Evolutionary conservation across 306 rosid genomes (phyloP), one percentile per base, ranked within the genome.

Genomic region (Rosa lucieae): DNA sequence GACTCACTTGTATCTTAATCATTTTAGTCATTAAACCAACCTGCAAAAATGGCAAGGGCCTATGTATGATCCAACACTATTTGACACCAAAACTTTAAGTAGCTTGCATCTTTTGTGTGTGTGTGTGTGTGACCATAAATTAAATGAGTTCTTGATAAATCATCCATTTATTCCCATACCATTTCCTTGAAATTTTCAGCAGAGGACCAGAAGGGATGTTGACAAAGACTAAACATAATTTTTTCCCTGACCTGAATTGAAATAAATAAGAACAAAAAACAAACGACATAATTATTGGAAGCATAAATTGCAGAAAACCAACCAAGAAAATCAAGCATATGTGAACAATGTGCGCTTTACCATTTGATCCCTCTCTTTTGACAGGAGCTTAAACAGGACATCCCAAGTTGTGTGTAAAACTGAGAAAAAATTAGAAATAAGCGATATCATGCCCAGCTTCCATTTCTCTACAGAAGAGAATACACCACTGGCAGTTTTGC

Each of bases 131-230:
- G 18, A 72, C 46, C 15, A 52, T 18, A 52, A 52, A 32, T 17
- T 23, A 73, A 23, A 47, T 8, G 48, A 52, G 49, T 51, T 55
- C 37, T 74, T 32, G 71, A 48, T 59, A n/a, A 56, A 56, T 62
- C 29, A 72, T 80, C 78, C 52, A 18, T 76, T 77, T 35, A 62
- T 70, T 84, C 70, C 11, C 83, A 48, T 93, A 94, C 98, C 98
- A 90, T 81, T 78, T 87, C 85, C 56, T 79, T 55, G 80, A 92
- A 79, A 77, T 83, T 89, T 84, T 87, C 77, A 75, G 85, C 75
- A 81, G 92, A 85, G 18, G 96, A 78, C 98, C 97, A 89, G 74
- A 78, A 80, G 63, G 92, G 90, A 80, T 89, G 89, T 82, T 82
- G 89, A 84, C 97, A 88, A 71, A 94, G 97, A 79, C 81, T 78